Conservation (phyloP, 2,329 filamentous ascomycete genomes). For the Huntiella savannae region DNA sequence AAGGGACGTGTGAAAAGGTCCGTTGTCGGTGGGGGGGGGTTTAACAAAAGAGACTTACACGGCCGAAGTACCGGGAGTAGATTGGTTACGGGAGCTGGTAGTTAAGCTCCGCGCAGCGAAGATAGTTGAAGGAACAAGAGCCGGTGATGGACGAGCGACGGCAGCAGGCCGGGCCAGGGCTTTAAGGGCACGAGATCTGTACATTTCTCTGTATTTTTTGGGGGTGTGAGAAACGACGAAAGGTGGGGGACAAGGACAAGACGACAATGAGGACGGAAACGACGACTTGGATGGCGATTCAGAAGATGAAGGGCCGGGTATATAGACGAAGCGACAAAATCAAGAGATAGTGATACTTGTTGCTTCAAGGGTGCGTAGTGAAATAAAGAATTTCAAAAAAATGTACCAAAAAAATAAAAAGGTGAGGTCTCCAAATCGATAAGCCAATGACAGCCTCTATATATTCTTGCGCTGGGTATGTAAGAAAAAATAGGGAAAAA, state of each 20-base stretch:
- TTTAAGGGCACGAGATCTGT: constrained; percentile 11
- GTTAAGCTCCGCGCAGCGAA: constrained; percentile 9
- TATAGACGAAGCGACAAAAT: neutral
- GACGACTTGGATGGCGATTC: neutral
- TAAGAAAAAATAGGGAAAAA: too few species aligned
- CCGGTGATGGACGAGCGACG: constrained; percentile 9
- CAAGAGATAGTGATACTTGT: neutral
- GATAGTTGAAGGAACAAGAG: constrained; percentile 11
- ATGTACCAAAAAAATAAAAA: too few species aligned
- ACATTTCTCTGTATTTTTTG: constrained; percentile 1
- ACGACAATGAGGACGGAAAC: neutral
- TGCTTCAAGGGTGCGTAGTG: neutral
- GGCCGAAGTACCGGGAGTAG: constrained; percentile 7
- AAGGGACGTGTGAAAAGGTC: neutral
- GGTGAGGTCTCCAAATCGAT: too few species aligned
- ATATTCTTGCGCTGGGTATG: too few species aligned
- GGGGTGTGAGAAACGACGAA: neutral
- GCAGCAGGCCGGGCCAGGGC: constrained; percentile 7
- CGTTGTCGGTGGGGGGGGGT: neutral
- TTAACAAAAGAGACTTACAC: constrained; percentile 9
- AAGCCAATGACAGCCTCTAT: too few species aligned
- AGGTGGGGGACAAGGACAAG: neutral
- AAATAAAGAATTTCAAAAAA: too few species aligned
- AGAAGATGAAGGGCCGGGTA: neutral
- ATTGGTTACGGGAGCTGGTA: constrained; percentile 13